phyloP scores from a whole-genome alignment of 371 early-diverging fungal species.

The Mortierella sp. region DNA sequence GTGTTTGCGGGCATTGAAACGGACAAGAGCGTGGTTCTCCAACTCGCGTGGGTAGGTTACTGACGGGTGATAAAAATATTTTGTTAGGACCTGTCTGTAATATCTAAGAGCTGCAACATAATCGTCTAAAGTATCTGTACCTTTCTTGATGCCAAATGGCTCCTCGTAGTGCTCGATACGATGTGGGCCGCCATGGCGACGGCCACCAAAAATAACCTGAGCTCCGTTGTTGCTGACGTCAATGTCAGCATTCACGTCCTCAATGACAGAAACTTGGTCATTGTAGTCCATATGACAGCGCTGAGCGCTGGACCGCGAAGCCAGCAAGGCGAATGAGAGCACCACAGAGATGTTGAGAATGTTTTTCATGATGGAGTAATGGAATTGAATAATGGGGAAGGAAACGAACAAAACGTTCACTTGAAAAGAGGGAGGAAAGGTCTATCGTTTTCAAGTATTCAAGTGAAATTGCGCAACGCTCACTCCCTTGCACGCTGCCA shows the following conservation, averaged over 20 bases:
- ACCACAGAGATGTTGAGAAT: slow-evolving; percentile 36
- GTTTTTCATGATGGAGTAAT: slow-evolving; percentile 19
- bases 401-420: neutral
- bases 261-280: slow-evolving; percentile 1
- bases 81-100: neutral
- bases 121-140: slow-evolving; percentile 6
- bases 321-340: slow-evolving; percentile 26
- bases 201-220: slow-evolving; percentile 33
- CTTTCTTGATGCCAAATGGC: slow-evolving; percentile 26
- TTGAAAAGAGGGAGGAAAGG: too few relatives aligned
- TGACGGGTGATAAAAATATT: neutral
- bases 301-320: slow-evolving; percentile 24
- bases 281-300: slow-evolving; percentile 2
- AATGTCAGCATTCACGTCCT: neutral
- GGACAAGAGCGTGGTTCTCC: slow-evolving; percentile 47
- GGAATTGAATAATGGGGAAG: slow-evolving; percentile 1
- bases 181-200: slow-evolving; percentile 15
- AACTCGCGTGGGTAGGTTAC: slow-evolving; percentile 48
- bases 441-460: neutral
- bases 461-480: neutral
- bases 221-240: neutral
- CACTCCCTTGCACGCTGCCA: slow-evolving; percentile 3
- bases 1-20: slow-evolving; percentile 50
- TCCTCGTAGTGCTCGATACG: slow-evolving; percentile 25
- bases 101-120: neutral